phyloP scores from a whole-genome alignment of 2,329 filamentous ascomycete genomes.

The Albophoma yamanashiensis region DNA sequence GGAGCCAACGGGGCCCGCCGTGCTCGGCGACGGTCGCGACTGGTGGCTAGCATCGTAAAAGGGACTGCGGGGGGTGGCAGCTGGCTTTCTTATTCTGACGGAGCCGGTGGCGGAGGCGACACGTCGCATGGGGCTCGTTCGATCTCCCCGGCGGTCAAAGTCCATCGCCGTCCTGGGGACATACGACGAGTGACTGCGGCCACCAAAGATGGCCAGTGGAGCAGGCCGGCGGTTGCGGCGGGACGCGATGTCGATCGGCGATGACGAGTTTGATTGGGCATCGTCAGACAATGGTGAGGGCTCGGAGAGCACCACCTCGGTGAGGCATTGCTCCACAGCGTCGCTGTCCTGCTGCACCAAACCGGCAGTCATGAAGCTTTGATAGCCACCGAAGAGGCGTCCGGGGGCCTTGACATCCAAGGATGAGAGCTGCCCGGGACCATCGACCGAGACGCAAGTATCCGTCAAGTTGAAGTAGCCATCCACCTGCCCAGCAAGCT shows the following conservation, averaged over 20 bases:
- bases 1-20: constrained; percentile 23
- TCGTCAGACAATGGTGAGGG: constrained; percentile 5
- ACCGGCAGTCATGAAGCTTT: neutral
- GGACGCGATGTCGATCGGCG: constrained; percentile 41
- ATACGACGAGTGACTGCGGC: constrained; percentile 30
- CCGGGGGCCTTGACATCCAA: constrained; percentile 4
- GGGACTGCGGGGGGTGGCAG: constrained; percentile 21
- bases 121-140: constrained; percentile 38
- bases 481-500: constrained; percentile 6
- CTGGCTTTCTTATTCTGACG: constrained; percentile 21
- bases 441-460: constrained; percentile 4
- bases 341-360: neutral
- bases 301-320: neutral
- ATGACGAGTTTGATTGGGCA: constrained; percentile 33
- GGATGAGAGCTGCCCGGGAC: constrained; percentile 3
- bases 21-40: constrained; percentile 31
- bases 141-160: constrained; percentile 31
- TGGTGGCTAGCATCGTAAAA: constrained; percentile 34
- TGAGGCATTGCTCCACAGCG: neutral
- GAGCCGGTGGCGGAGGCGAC: constrained; percentile 40
- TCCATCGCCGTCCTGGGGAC: constrained; percentile 38
- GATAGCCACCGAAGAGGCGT: constrained; percentile 4
- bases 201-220: constrained; percentile 33
- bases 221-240: constrained; percentile 35
- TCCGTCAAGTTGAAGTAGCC: constrained; percentile 8